Conservation (phyloP, 1,284 basidiomycete species). For the Malassezia caprae region DNA sequence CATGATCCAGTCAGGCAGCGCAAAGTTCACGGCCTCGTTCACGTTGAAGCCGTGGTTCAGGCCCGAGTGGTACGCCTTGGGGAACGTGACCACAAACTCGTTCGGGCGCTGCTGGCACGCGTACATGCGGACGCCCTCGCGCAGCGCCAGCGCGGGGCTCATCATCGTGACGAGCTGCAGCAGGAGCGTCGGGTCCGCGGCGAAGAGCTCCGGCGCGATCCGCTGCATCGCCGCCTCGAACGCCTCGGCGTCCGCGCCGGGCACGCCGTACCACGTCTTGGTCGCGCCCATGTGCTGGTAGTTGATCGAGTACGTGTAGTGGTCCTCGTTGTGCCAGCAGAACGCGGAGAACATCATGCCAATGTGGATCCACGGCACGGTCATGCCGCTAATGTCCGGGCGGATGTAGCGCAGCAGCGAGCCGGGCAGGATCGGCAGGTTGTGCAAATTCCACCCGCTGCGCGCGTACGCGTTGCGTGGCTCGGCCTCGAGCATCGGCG, state of each 20-base stretch:
- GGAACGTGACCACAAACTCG: slow-evolving; percentile 89
- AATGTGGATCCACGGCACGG: slow-evolving; percentile 98
- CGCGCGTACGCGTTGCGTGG: slow-evolving; percentile 74
- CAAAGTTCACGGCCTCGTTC: slow-evolving; percentile 99
- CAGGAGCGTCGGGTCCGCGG: slow-evolving; percentile 88
- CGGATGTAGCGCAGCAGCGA: slow-evolving; percentile 84
- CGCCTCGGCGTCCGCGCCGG: slow-evolving; percentile 81
- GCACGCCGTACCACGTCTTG: slow-evolving; percentile 99
- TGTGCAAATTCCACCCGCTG: slow-evolving; percentile 97
- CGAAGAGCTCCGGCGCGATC: slow-evolving; percentile 96
- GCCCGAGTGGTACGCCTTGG: slow-evolving; percentile 94
- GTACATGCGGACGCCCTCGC: slow-evolving; percentile 84
- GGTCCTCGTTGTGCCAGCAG: slow-evolving; percentile 99
- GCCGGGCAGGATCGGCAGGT: slow-evolving; percentile 78
- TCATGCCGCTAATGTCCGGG: slow-evolving; percentile 98
- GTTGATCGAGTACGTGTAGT: slow-evolving; percentile 68
- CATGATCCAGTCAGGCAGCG: slow-evolving; percentile 86
- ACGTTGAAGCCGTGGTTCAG: slow-evolving; percentile 98
- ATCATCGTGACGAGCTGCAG: slow-evolving; percentile 97
- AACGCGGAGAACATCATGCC: slow-evolving; percentile 99
- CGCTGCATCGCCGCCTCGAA: slow-evolving; percentile 91
- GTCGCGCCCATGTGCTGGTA: slow-evolving; percentile 96
- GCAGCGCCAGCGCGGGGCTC: slow-evolving; percentile 76
- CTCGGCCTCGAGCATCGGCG: slow-evolving; percentile 86
- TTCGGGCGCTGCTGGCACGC: slow-evolving; percentile 93